Evolutionary conservation across 768 basidiomycete genomes (phyloP), one percentile per base, ranked within the genome.

Genomic region (Pleurotus pulmonarius): DNA sequence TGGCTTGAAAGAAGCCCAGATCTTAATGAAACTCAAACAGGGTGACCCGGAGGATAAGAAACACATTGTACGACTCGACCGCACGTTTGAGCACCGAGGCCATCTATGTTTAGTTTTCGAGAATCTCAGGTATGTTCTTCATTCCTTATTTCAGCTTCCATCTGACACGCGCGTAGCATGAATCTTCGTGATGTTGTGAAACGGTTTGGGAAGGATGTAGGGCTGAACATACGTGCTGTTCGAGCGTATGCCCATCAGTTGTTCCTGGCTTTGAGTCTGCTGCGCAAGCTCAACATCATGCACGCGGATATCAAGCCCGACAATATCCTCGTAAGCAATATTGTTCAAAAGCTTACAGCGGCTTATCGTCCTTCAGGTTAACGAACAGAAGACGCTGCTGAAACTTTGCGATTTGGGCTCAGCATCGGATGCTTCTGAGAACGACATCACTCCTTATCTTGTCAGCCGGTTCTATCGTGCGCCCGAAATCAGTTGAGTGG

Each of bases 251-350:
- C 97, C 26, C 92, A 96, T 63, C 97, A 99, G 67, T 85, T 99
- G 52, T 95, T 98, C 73, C 80, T 98, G 52, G 83, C 92, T 15
- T 70, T 98, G 60, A 83, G 89, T 61, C 75, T 95, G 55, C 75
- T 98, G 66, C 83, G 85, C 61, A 98, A 98, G 73, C 82, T 86
- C 58, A 93, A 90, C 61, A 85, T 98, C 58, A 97, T 98, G 84
- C 97, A 99, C 65, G 97, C 97, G 5, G 97, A 99, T 67, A 92
- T 99, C 69, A 98, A 98, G 71, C 97, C 97, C 16, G 97, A 98
- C 69, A 98, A 98, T 68, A 96, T 99, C 43, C 70, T 98, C 65
- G 95, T 94, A 60, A 29, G 87, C 80, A 37, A 46, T n/a, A 57
- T 26, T 8, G 53, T 34, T 3, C 3, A 34, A 34, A 1, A 9